Evolutionary conservation across 1,284 basidiomycete genomes (phyloP).

Genomic region (Cutaneotrichosporon arboriforme): DNA sequence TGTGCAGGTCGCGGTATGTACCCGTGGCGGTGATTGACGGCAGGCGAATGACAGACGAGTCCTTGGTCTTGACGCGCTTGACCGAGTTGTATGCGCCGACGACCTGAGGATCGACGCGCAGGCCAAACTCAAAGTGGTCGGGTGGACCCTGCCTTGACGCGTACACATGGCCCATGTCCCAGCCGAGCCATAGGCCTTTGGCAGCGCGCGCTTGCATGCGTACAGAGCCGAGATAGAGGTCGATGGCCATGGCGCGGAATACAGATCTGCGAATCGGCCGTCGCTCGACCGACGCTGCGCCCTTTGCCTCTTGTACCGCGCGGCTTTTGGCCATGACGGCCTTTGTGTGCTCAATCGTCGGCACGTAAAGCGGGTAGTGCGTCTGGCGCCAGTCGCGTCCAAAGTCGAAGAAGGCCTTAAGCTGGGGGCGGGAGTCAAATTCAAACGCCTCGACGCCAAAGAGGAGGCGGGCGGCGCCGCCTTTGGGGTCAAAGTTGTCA

Average conservation of each 20-base stretch:
- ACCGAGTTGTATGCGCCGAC: conserved; percentile 35
- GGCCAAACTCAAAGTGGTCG: conserved; percentile 26
- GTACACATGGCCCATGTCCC: conserved; percentile 39
- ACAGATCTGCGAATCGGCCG: background rate
- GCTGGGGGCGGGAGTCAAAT: conserved; percentile 35
- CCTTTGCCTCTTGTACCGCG: background rate
- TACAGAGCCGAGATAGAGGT: conserved; percentile 23
- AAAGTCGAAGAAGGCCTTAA: conserved; percentile 36
- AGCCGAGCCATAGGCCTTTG: conserved; percentile 37
- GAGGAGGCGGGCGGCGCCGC: conserved; percentile 8
- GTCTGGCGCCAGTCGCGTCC: conserved; percentile 32
- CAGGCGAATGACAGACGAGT: conserved; percentile 27
- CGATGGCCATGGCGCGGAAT: conserved; percentile 17
- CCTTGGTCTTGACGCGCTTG: conserved; percentile 24
- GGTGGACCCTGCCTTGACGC: conserved; percentile 16
- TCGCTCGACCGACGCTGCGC: background rate
- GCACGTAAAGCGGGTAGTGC: conserved; percentile 31
- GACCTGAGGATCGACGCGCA: conserved; percentile 31
- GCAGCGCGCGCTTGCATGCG: conserved; percentile 33
- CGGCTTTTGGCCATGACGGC: background rate
- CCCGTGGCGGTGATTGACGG: conserved; percentile 23
- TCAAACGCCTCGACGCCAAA: conserved; percentile 23
- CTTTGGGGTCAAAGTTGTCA: conserved; percentile 3
- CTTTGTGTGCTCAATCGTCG: conserved; percentile 17
- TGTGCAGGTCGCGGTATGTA: conserved; percentile 5